These are phyloP conservation scores for Incumbomyces delicatus DNA, from an alignment of 2,329 filamentous ascomycete genomes.

Conservation along the genomic window DNA sequence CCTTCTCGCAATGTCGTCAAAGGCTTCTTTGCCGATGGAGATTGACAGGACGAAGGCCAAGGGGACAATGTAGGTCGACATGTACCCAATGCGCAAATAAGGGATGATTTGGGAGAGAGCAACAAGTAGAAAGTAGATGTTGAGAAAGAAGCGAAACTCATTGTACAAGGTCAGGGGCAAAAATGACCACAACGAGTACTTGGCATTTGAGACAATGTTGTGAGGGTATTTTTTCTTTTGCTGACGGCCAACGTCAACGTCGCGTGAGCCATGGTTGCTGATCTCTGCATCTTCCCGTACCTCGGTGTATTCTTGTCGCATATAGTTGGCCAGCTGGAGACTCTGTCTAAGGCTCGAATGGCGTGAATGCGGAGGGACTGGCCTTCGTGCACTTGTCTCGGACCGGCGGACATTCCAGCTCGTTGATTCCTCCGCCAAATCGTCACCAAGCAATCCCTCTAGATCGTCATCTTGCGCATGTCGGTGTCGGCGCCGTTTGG, in stretches of 20 bases:
- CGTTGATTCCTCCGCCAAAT: constrained; percentile 44
- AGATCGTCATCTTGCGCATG: constrained; percentile 54
- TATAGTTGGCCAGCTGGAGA: constrained; percentile 22
- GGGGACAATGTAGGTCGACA: constrained; percentile 88
- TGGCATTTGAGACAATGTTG: constrained; percentile 91
- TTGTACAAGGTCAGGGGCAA: constrained; percentile 92
- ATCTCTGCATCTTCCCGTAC: constrained; percentile 28
- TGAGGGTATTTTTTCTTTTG: constrained; percentile 72
- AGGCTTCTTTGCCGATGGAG: constrained; percentile 89
- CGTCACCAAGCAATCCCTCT: constrained; percentile 48
- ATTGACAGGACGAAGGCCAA: constrained; percentile 85
- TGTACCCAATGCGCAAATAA: constrained; percentile 79
- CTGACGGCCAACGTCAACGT: constrained; percentile 61
- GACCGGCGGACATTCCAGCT: constrained; percentile 26
- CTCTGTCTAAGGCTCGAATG: constrained; percentile 55
- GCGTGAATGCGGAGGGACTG: constrained; percentile 12
- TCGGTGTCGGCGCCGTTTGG: constrained; percentile 22
- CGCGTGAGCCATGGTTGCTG: constrained; percentile 50
- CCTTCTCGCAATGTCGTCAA: constrained; percentile 80
- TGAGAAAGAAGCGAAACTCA: constrained; percentile 99
- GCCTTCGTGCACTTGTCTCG: constrained; percentile 4
- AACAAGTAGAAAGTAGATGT: constrained; percentile 95
- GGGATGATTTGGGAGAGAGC: constrained; percentile 90
- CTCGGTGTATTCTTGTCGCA: constrained; percentile 18
- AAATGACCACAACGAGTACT: constrained; percentile 93